Conservation (phyloP, 495 filamentous ascomycete genomes). For the Xylaria sp. region DNA sequence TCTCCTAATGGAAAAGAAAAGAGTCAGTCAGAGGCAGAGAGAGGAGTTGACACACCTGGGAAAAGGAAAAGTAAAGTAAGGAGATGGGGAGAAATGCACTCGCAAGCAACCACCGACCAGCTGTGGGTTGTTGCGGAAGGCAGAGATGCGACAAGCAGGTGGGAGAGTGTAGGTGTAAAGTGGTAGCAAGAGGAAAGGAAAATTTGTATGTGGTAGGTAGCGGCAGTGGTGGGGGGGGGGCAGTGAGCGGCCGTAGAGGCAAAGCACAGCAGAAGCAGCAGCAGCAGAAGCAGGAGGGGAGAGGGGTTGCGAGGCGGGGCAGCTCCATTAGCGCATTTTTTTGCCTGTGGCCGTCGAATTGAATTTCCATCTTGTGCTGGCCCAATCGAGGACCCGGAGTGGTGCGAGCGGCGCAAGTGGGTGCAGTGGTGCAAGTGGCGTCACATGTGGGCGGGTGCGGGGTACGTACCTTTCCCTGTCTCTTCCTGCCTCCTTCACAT, state of each 20-base stretch:
- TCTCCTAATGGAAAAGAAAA: not conserved
- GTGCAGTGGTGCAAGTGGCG: conserved; percentile 11
- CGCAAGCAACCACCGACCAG: conserved; percentile 44
- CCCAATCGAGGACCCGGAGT: conserved; percentile 18
- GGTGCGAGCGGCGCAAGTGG: conserved; percentile 4
- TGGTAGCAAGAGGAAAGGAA: conserved; percentile 19
- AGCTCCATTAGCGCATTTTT: conserved; percentile 26
- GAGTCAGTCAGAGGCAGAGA: conserved; percentile 30
- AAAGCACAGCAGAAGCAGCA: not conserved
- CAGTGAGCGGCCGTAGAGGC: not conserved
- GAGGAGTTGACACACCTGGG: conserved; percentile 25
- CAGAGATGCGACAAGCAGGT: conserved; percentile 24
- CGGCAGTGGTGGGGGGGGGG: not conserved
- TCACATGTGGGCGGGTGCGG: conserved; percentile 21
- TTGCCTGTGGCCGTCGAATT: conserved; percentile 13
- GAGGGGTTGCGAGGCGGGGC: conserved; percentile 28
- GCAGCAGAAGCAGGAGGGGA: conserved; percentile 6
- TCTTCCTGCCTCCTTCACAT: not conserved
- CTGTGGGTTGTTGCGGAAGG: conserved; percentile 36
- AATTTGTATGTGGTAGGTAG: conserved; percentile 29
- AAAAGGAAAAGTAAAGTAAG: conserved; percentile 22
- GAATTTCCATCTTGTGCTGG: conserved; percentile 26
- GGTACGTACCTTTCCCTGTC: conserved; percentile 16
- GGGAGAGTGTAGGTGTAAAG: conserved; percentile 22
- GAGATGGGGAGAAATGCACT: conserved; percentile 32